Evolutionary conservation across 164 flowering plant species (phyloP).

Genomic region (Saururus chinensis): DNA sequence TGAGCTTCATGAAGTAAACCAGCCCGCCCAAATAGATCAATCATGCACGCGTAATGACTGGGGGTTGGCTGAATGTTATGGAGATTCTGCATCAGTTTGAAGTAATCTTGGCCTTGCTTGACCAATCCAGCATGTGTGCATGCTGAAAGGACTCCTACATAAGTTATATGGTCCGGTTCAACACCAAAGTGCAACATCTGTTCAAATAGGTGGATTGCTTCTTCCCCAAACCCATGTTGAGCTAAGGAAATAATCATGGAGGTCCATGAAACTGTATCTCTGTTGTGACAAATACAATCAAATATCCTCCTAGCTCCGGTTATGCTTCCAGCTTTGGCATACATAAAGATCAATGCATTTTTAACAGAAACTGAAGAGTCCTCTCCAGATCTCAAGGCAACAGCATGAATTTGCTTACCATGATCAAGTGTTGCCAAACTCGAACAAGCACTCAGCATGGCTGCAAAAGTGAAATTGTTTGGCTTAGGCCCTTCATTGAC

Average conservation of each 20-base stretch:
- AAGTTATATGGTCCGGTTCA: conserved; percentile 80
- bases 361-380: conserved; percentile 50
- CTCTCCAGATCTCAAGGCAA: conserved; percentile 42
- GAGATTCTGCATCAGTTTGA: conserved; percentile 32
- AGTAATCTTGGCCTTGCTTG: conserved; percentile 45
- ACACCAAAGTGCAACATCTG: conserved; percentile 41
- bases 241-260: conserved; percentile 81
- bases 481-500: conserved; percentile 57
- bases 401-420: conserved; percentile 70
- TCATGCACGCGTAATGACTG: conserved; percentile 80
- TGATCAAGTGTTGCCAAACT: conserved; percentile 57
- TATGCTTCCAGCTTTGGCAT: conserved; percentile 67
- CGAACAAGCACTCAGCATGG: conserved; percentile 62
- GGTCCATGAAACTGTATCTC: conserved; percentile 76
- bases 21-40: conserved; percentile 77
- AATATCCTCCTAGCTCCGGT: conserved; percentile 43
- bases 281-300: conserved; percentile 15
- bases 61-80: conserved; percentile 58
- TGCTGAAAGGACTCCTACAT: conserved; percentile 80
- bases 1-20: conserved; percentile 61
- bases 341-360: conserved; percentile 74
- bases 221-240: conserved; percentile 74
- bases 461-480: conserved; percentile 62
- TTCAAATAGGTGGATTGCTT: conserved; percentile 60
- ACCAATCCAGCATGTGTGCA: conserved; percentile 79